phyloP scores from a whole-genome alignment of 2,329 filamentous ascomycete species.

The Aspergillus hortae region DNA sequence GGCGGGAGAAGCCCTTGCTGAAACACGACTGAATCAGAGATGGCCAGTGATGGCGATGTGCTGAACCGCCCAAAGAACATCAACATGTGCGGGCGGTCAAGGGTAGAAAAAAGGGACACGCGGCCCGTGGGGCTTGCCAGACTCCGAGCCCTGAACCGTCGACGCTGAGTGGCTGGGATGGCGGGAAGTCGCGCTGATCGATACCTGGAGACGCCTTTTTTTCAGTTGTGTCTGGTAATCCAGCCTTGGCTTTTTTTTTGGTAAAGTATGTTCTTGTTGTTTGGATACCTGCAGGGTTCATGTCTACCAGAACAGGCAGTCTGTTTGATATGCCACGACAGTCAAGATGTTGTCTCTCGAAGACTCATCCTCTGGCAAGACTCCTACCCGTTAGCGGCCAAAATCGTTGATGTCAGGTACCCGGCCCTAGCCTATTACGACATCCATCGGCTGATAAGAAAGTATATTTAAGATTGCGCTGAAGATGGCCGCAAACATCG shows the following conservation, averaged over 20 bases:
- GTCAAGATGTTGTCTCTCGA: too few species aligned
- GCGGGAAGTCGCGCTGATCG: conserved; percentile 18
- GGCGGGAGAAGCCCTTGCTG: neutral
- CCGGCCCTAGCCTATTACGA: neutral
- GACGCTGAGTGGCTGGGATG: conserved; percentile 14
- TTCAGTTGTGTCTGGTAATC: neutral
- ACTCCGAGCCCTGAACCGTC: conserved; percentile 1
- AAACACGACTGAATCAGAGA: neutral
- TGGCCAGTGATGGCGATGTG: neutral
- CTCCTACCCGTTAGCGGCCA: neutral
- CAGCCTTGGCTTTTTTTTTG: too few species aligned
- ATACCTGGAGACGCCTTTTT: neutral
- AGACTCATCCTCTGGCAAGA: too few species aligned
- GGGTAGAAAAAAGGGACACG: conserved; percentile 16
- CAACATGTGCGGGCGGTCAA: conserved; percentile 6
- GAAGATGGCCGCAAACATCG: neutral
- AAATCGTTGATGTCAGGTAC: neutral
- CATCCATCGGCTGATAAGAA: neutral
- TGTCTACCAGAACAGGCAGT: too few species aligned
- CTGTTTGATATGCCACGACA: too few species aligned
- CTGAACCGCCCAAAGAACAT: neutral
- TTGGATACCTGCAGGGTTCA: too few species aligned
- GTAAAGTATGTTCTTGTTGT: too few species aligned
- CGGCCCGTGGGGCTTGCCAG: conserved; percentile 20
- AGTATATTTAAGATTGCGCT: neutral